Percentiles rank a stretch among this genome's conserved stretches.
These are phyloP conservation scores for Macadamia integrifolia DNA, from an alignment of 164 flowering plant genomes.

Conservation along the genomic window DNA sequence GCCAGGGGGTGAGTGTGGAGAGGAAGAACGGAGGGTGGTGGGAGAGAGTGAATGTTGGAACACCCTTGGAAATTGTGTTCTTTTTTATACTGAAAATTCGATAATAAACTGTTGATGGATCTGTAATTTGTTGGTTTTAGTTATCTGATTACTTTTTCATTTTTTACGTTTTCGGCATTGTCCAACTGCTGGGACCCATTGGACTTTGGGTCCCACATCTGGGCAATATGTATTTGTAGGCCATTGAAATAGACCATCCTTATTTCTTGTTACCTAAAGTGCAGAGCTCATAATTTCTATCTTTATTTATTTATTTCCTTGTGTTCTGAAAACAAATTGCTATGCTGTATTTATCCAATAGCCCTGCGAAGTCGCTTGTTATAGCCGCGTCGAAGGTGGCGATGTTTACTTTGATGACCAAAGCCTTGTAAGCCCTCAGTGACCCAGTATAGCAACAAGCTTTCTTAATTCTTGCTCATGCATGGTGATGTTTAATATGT, in stretches of 20 bases:
- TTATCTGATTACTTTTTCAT: background rate
- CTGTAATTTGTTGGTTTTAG: background rate
- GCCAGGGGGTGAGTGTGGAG: too few relatives aligned
- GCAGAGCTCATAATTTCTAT: background rate
- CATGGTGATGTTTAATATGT: background rate
- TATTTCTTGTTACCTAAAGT: background rate
- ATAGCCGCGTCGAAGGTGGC: slow-evolving; percentile 85
- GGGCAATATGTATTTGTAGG: background rate
- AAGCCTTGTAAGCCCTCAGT: slow-evolving; percentile 17
- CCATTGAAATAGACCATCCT: background rate
- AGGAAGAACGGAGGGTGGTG: too few relatives aligned
- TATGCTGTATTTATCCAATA: slow-evolving; percentile 14
- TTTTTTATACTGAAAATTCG: background rate
- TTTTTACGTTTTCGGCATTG: too few relatives aligned
- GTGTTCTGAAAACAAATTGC: too few relatives aligned
- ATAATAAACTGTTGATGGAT: background rate
- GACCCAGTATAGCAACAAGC: background rate
- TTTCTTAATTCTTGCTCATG: background rate
- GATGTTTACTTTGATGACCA: slow-evolving; percentile 89
- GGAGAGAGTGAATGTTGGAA: too few relatives aligned
- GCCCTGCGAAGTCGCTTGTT: slow-evolving; percentile 94
- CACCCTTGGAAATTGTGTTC: too few relatives aligned
- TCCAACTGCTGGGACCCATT: too few relatives aligned
- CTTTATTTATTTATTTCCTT: background rate
- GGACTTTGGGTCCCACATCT: background rate